Evolutionary conservation across 148 eudicot species (phyloP), one percentile per base, ranked within the genome.

Genomic region (Rhododendron vialii): DNA sequence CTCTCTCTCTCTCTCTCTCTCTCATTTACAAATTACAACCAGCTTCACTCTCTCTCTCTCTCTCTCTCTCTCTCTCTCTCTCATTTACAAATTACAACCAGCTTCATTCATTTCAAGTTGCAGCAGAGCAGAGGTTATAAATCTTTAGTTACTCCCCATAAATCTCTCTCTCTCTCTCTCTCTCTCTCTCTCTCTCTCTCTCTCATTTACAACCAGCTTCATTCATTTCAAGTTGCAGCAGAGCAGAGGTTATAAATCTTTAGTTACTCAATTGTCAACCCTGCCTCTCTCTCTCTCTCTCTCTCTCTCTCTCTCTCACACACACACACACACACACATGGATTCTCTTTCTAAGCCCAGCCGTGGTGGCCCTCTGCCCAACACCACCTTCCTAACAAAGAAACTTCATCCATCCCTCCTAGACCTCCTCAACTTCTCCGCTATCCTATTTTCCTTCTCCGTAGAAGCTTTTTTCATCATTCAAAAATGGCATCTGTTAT

Each of bases 391-490:
- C 76, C 43, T 85, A 26, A 18, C 38, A 63, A 71, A 74, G 2
- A 65, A 88, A 17, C 45, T 88, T 33, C 67, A 73, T 63, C 59
- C 78, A 59, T 55, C 51, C 36, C 77, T 88, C 61, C 1, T 47
- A 36, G 86, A 88, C 71, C 80, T 84, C 41, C 63, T 93, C 61
- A 91, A 73, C 24, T 78, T 89, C 51, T 28, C 89, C 82, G 59
- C 84, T 24, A 87, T 89, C 10, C 30, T 88, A 47, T 59, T 89
- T 38, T 73, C 90, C n/a, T 81, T 87, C 86, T 89, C 83, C 7
- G 9, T 81, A 9, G 90, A 92, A 89, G 85, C 92, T 22, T 61
- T 61, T 5, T 78, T 92, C 75, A 84, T 93, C 35, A 41, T 88
- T 4, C 83, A 86, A 47, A 88, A 91, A 81, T 74, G 59, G 86